phyloP scores from a whole-genome alignment of 192 early-diverging fungal species.

The Cetraspora pellucida region DNA sequence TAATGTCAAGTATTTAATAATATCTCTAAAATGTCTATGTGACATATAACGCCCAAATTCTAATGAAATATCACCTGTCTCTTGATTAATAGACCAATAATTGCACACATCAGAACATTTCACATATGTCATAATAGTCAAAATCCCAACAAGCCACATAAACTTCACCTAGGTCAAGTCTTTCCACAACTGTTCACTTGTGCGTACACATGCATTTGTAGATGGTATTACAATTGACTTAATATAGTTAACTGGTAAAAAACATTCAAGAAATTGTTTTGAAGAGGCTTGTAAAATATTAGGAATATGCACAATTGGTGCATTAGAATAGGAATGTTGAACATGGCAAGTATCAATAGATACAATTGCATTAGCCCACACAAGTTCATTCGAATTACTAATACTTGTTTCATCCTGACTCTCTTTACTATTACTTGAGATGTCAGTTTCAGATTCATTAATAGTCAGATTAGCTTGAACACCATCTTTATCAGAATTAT shows the following conservation, averaged over 20 bases:
- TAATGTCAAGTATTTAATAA: not conserved
- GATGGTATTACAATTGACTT: slow-evolving; percentile 8
- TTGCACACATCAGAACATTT: not conserved
- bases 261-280: slow-evolving; percentile 1
- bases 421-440: slow-evolving; percentile 12
- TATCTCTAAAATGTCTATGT: not conserved
- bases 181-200: not conserved
- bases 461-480: not conserved
- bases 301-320: slow-evolving; percentile 2
- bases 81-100: not conserved
- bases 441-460: not conserved
- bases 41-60: not conserved
- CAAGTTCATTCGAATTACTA: not conserved
- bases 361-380: slow-evolving; percentile 1
- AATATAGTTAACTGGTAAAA: not conserved
- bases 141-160: not conserved
- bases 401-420: not conserved
- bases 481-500: not conserved
- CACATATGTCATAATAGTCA: slow-evolving; percentile 14
- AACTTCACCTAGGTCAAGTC: slow-evolving; percentile 3
- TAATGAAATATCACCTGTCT: not conserved
- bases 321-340: not conserved
- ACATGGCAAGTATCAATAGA: not conserved
- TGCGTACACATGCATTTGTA: slow-evolving; percentile 7
- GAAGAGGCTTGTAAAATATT: no score